Base-by-base conservation (phyloP, 2,329 filamentous ascomycete species). In the Aspergillus quadricinctus region DNA sequence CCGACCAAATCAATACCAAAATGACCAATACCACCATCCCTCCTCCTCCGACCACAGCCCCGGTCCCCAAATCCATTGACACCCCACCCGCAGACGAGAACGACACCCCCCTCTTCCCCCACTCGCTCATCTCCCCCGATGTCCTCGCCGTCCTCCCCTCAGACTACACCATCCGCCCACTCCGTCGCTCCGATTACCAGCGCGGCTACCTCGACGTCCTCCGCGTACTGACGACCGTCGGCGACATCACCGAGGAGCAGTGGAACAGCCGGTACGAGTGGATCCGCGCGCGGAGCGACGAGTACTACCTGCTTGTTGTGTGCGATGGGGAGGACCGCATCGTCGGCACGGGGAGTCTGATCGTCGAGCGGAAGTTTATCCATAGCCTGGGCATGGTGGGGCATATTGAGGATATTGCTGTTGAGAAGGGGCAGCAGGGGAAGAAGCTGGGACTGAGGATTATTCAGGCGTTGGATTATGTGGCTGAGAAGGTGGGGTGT, bases 321-420 rank as follows among this genome's bases (percentile, higher is more conserved):
- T 87, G 91, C 69, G 89, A 97, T 71, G 84, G 75, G 29, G 78
- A 83, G 53, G 76, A 76, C 49, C 81, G 81, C 61, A 85, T 97
- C 51, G 94, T 97, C n/a, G 93, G 90, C 27, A 96, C 92, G 0
- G 94, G 94, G 1, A 89, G 89, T 37, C 77, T 97, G 75, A 84
- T 97, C 63, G 90, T 96, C 50, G 94, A 99, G 84, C 85, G 88
- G 77, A 97, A 97, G 78, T 79, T 79, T 60, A 79, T 79, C 49
- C 77, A 79, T 57, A 69, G 71, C 14, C 69, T 78, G 46, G 77
- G 77, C 5, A 63, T 73, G 64, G 93, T 97, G 27, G 94, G 93
- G 11, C 94, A 97, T 76, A 97, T 97, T 75, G 94, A 97, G 75
- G 94, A 99, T 72, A 97, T 99, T 72, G 92, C 93, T 19, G 92